A percentile compares a stretch with the other conserved stretches of the same genome.
Conservation (phyloP, 1,139 yeast genomes). For the Ogataea hybrid region DNA sequence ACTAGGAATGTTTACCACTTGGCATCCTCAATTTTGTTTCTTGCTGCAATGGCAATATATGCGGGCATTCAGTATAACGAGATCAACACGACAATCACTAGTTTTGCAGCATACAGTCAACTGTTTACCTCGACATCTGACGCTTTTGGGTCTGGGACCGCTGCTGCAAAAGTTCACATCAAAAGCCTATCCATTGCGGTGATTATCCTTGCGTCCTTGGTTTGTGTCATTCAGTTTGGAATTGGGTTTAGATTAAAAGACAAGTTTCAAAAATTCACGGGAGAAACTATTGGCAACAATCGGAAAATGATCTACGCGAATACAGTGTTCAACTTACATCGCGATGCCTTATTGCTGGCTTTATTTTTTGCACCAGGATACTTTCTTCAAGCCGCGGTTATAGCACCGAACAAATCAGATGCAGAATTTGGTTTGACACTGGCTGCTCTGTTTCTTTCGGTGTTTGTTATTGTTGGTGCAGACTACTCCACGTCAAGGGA, state of each 20-base stretch:
- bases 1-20: constrained; percentile 21
- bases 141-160: constrained; percentile 2
- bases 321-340: constrained; percentile 39
- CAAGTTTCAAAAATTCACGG: constrained; percentile 40
- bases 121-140: constrained; percentile 7
- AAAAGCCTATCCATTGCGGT: constrained; percentile 40
- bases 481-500: constrained; percentile 40
- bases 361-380: constrained; percentile 45
- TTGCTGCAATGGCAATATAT: constrained; percentile 23
- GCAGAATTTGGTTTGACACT: constrained; percentile 43
- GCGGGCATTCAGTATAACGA: constrained; percentile 25
- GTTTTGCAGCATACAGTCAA: constrained; percentile 8
- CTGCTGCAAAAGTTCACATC: constrained; percentile 27
- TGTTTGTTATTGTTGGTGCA: constrained; percentile 36
- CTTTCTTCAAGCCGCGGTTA: constrained; percentile 37
- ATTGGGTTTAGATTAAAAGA: constrained; percentile 29
- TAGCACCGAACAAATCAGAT: constrained; percentile 32
- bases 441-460: constrained; percentile 35
- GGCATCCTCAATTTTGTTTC: constrained; percentile 15
- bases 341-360: constrained; percentile 39
- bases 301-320: constrained; percentile 35
- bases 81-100: constrained; percentile 14
- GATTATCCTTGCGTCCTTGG: constrained; percentile 36
- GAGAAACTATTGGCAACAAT: constrained; percentile 43
- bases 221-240: constrained; percentile 29